Percentiles rank a stretch among this genome's conserved stretches.
Conservation (phyloP, 2,329 filamentous ascomycete genomes). For the Ophiostoma populinum region DNA sequence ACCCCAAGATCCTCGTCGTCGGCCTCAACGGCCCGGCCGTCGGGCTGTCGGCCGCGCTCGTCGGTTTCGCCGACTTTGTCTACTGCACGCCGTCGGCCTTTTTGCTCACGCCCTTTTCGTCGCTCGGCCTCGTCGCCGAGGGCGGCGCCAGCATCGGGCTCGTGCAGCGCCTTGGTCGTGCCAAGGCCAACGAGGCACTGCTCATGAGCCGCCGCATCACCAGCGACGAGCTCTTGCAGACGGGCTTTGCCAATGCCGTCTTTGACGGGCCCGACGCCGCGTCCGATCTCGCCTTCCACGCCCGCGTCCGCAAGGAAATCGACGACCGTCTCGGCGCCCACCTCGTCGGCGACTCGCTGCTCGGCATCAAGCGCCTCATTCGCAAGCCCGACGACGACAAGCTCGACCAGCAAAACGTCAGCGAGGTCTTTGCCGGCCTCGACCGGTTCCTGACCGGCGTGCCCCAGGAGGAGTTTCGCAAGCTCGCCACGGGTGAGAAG, state of each 20-base stretch:
- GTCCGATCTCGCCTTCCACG: constrained; percentile 46
- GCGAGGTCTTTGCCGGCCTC: constrained; percentile 74
- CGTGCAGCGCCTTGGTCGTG: constrained; percentile 60
- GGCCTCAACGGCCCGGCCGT: constrained; percentile 86
- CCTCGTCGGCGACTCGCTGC: constrained; percentile 59
- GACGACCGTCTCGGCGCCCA: constrained; percentile 66
- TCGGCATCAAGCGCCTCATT: constrained; percentile 74
- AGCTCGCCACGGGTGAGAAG: constrained; percentile 75
- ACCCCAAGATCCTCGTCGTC: constrained; percentile 82
- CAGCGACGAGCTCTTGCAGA: constrained; percentile 52
- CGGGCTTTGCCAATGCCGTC: constrained; percentile 76
- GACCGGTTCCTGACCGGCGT: constrained; percentile 63
- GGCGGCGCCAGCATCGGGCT: constrained; percentile 67
- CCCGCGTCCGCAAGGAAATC: constrained; percentile 59
- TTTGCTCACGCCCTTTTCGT: constrained; percentile 80
- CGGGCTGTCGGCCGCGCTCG: constrained; percentile 70
- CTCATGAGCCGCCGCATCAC: constrained; percentile 72
- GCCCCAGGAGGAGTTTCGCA: constrained; percentile 77
- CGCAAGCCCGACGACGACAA: constrained; percentile 52
- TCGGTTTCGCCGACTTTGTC: constrained; percentile 79
- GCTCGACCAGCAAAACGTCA: constrained; percentile 60
- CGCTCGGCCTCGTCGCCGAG: constrained; percentile 77
- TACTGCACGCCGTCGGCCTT: constrained; percentile 71
- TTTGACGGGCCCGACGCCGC: constrained; percentile 48
- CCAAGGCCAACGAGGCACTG: constrained; percentile 79